These are phyloP conservation scores for Zygotorulaspora florentina DNA, from an alignment of 805 yeast species.

Conservation along the genomic window DNA sequence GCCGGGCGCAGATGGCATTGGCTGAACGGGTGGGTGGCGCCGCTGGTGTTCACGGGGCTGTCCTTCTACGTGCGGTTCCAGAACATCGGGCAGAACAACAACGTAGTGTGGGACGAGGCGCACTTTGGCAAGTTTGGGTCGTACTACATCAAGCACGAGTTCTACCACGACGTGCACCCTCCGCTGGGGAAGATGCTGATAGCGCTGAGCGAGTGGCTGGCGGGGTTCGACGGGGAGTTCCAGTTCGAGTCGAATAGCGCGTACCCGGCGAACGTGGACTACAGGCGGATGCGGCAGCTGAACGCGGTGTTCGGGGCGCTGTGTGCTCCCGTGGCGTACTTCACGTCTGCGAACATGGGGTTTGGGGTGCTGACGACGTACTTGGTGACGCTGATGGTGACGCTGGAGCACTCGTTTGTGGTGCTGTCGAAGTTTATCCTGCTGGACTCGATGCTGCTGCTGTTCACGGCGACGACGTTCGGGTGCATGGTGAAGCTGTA, in stretches of 20 bases:
- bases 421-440: conserved; percentile 85
- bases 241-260: conserved; percentile 77
- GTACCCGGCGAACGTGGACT: conserved; percentile 77
- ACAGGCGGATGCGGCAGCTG: conserved; percentile 80
- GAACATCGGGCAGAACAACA: conserved; percentile 62
- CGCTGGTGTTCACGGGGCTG: conserved; percentile 60
- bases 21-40: conserved; percentile 4
- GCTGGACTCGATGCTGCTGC: conserved; percentile 84
- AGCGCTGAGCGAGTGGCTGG: conserved; percentile 80
- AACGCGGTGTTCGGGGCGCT: conserved; percentile 79
- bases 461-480: conserved; percentile 83
- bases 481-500: conserved; percentile 70
- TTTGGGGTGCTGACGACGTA: conserved; percentile 68
- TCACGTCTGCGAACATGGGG: conserved; percentile 72
- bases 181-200: conserved; percentile 93
- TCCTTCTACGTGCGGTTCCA: conserved; percentile 75
- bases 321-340: conserved; percentile 84
- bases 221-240: conserved; percentile 85
- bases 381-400: conserved; percentile 74
- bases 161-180: conserved; percentile 96
- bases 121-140: conserved; percentile 97
- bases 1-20: not conserved
- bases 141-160: conserved; percentile 80
- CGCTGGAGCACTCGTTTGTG: conserved; percentile 77
- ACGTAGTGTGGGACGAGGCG: conserved; percentile 96